Base-by-base conservation (phyloP, 2,329 filamentous ascomycete species). In the Aciculosporium take region DNA sequence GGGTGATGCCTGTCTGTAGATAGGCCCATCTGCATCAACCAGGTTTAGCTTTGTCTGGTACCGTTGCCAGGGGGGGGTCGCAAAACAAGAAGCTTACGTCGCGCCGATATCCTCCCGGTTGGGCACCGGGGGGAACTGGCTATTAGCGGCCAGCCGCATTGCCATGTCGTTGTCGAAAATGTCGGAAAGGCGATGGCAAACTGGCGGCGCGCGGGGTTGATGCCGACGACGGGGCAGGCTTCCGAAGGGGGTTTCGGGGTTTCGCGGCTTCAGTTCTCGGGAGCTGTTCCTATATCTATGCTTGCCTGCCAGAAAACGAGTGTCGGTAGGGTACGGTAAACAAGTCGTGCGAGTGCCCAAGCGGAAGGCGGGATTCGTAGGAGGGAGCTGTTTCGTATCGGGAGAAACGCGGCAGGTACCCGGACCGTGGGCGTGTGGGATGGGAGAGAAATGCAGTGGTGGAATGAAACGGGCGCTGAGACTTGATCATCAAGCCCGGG, bases 1-100 rank as follows among this genome's bases (percentile, higher is more conserved):
- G 84, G 49, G 86, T 79, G 51, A 98, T 87, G 49, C 89, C 88
- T 46, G 72, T 72, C 61, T 95, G 81, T 40, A 98, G 72, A 61
- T 94, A 96, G 44, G 72, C 69, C 91, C 91, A 98, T 66, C 85
- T 93, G 52, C 33, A 42, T 44, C 9, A 23, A 52, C 30, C 41
- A 44, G 8, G 24, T 47, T 60, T 43, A 60, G 56, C 46, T 29
- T n/a, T n/a, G n/a, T n/a, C n/a, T n/a, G n/a, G n/a, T n/a, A n/a
- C n/a, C n/a, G n/a, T n/a, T n/a, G n/a, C n/a, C n/a, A n/a, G n/a
- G n/a, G n/a, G n/a, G n/a, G 34, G 15, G 25, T 17, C 4, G 15
- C 23, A 9, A 27, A 24, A 29, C 12, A 10, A 6, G 33, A 34
- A 42, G 53, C 57, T 51, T 57, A 70, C 66, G 68, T 72, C 43